Conservation (phyloP, 495 filamentous ascomycete species). For the Massariosphaeria phaeospora region DNA sequence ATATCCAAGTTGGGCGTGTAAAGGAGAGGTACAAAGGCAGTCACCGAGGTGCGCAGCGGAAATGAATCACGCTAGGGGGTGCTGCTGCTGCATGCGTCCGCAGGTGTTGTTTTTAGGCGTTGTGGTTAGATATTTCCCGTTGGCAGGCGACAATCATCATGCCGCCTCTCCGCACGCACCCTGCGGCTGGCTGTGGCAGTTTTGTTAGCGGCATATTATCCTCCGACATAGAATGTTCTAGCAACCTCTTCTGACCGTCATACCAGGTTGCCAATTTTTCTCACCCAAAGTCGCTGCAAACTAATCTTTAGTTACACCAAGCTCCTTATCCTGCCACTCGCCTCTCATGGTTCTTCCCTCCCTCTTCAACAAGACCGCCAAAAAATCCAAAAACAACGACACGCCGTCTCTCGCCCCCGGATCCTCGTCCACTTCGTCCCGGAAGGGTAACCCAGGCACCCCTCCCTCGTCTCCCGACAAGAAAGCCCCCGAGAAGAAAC, state of each 20-base stretch:
- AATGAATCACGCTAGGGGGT: too few species aligned
- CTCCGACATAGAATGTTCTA: constrained; percentile 15
- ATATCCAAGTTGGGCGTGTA: too few species aligned
- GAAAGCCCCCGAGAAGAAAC: constrained; percentile 32
- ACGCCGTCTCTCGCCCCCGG: constrained; percentile 8
- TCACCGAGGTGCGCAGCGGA: too few species aligned
- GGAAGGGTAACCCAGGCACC: constrained; percentile 16
- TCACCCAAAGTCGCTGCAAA: constrained; percentile 10
- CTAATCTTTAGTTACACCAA: constrained; percentile 9
- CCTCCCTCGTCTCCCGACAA: constrained; percentile 35
- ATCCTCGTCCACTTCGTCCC: constrained; percentile 16
- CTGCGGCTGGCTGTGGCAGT: background rate
- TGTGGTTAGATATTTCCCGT: too few species aligned
- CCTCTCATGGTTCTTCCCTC: constrained; percentile 28
- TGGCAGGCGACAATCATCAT: too few species aligned
- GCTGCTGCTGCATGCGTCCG: too few species aligned
- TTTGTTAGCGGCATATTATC: background rate
- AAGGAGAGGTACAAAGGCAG: too few species aligned
- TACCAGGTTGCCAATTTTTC: background rate
- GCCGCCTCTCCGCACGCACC: background rate
- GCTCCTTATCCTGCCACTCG: background rate
- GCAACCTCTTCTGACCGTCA: background rate
- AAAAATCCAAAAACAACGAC: constrained; percentile 28
- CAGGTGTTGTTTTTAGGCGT: too few species aligned
- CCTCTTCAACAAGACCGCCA: constrained; percentile 28